Base-by-base conservation (phyloP, 225 moss, liverwort and hornwort species). In the Sphagnum contortum region DNA sequence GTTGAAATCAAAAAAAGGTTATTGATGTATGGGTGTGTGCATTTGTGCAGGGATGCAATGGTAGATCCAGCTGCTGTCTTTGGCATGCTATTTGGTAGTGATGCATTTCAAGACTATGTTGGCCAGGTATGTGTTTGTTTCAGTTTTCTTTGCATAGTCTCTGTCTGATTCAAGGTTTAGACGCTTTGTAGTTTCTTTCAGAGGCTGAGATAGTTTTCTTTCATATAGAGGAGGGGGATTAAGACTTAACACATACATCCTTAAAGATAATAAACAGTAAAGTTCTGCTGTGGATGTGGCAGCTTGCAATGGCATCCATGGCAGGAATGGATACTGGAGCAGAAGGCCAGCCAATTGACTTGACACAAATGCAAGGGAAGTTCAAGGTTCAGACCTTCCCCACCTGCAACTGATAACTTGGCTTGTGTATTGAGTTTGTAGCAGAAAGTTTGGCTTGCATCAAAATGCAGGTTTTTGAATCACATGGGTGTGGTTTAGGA, bases 61-160 rank as follows among this genome's bases (percentile, higher is more conserved):
- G 89, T 94, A 78, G 94, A 91, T 65, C 76, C 89, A 29, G 87
- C 75, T 51, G 85, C 85, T 58, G 91, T 91, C 1, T 94, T 91
- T 69, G 94, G 91, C 69, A 94, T 94, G 94, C 74, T 91, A 61
- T 94, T 94, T 48, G 94, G 89, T 54, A 94, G 87, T 65, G 91
- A 94, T 57, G 71, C 79, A 2, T 94, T 89, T 60, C 61, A 81
- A 55, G 87, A 91, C 51, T 94, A 94, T 48, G 82, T 91, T 65
- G 94, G 94, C 49, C 83, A 83, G 80, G 83, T 80, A 70, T 29
- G 29, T 29, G 29, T 29, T 29, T 29, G 29, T 29, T 29, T 29
- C 29, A 29, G 29, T 29, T 29, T 29, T 29, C 29, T 29, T 29
- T 29, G 29, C 2, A 29, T 44, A 60, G 14, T 64, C 59, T 59